These are phyloP conservation scores for Rosa lucieae DNA, from an alignment of 306 rosid genomes.

Conservation along the genomic window DNA sequence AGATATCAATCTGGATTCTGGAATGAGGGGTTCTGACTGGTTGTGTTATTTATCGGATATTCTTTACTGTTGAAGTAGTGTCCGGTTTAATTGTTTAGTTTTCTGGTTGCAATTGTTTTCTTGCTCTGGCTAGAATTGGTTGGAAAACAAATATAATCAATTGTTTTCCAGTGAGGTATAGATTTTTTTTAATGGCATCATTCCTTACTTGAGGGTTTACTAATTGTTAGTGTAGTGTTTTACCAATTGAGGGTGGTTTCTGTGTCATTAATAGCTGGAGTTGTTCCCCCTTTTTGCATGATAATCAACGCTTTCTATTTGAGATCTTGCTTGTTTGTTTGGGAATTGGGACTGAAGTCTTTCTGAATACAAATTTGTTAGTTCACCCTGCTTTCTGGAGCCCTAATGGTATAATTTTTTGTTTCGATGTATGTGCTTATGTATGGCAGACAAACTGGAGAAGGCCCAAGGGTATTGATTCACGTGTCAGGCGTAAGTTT, in stretches of 20 bases:
- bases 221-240: background rate
- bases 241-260: background rate
- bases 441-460: constrained; percentile 60
- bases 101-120: background rate
- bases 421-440: background rate
- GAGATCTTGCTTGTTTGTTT: background rate
- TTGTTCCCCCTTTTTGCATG: background rate
- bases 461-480: constrained; percentile 87
- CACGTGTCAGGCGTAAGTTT: constrained; percentile 84
- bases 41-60: background rate
- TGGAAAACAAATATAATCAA: background rate
- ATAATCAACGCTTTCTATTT: background rate
- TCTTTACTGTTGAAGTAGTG: background rate
- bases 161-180: background rate
- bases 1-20: background rate
- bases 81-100: background rate
- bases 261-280: background rate
- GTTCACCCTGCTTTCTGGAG: background rate
- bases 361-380: background rate
- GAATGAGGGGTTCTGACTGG: background rate
- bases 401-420: background rate
- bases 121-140: background rate
- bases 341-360: too few species aligned
- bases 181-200: background rate
- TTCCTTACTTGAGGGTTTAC: background rate